Evolutionary conservation across 139 green algal genomes (phyloP), one percentile per base, ranked within the genome.

Genomic region (Chlorella sp.): DNA sequence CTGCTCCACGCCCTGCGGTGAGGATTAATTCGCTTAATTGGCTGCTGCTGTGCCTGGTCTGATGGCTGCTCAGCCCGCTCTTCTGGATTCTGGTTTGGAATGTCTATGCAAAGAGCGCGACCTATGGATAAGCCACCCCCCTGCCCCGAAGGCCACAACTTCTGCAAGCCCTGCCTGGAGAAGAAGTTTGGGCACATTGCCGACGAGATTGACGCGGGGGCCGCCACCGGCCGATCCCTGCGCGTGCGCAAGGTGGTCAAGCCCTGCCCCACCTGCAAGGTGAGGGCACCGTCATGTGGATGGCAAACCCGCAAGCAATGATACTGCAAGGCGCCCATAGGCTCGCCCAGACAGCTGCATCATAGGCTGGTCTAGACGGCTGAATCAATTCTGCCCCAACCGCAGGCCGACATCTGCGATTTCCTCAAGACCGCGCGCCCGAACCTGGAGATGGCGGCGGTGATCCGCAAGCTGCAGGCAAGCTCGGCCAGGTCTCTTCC

Each of bases 91-190:
- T n/a, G n/a, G n/a, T n/a, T n/a, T n/a, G n/a, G n/a, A n/a, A n/a
- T n/a, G n/a, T n/a, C n/a, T n/a, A n/a, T n/a, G n/a, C n/a, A n/a
- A n/a, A n/a, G n/a, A n/a, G n/a, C n/a, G n/a, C n/a, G n/a, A n/a
- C n/a, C n/a, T n/a, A n/a, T n/a, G n/a, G 9, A 6, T 51, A 6
- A 51, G 44, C 34, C 34, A 75, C 82, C 7, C 70, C 85, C 39
- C 79, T 51, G n/a, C 67, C 80, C 71, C 32, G 68, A 71, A 89
- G 85, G 91, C 78, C 95, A 98, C 91, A 91, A 92, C 83, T 98
- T 98, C 94, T 98, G 96, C 95, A 95, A 94, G 78, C 76, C 87
- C 25, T 99, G 96, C 91, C 88, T 99, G 82, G 90, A 95, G 28
- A 88, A 82, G 63, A 89, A 91, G 51, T 98, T 95, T 84, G 88